Base-by-base conservation (phyloP, 2,329 filamentous ascomycete species). In the Alternaria sp. region DNA sequence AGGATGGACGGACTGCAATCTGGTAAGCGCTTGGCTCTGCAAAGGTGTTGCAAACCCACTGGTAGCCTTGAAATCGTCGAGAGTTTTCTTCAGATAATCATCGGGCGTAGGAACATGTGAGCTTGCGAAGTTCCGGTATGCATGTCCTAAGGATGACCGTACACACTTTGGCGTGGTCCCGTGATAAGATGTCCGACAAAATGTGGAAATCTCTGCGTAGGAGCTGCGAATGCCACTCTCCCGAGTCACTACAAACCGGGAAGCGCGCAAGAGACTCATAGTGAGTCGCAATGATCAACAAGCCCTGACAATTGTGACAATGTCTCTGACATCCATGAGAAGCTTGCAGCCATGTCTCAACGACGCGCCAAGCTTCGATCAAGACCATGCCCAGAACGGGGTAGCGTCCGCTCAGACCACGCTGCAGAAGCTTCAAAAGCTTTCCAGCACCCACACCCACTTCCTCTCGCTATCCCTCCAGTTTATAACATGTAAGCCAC, bases 401-500 rank as follows among this genome's bases (percentile, higher is more conserved):
- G 49, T 69, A 62, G 69, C 59, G 61, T 57, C 65, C 68, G 70
- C 71, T 64, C 61, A 42, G 55, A 30, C 53, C 59, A 55, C 51
- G 49, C 62, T 34, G 49, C 48, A 24, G 53, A 49, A 57, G 57
- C 61, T 67, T 67, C 62, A 85, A 71, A 75, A 77, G 69, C 65
- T 70, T 72, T 69, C 78, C 59, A 55, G 32, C 55, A 41, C 61
- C 61, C 58, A 60, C 43, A 60, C 62, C 65, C 64, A 58, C 54
- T 66, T 66, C 78, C 75, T 56, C 81, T 89, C 86, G 90, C 89
- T 87, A 94, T 93, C 94, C 93, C 96, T 97, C 94, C 93, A 93
- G 94, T 97, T 96, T 96, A 96, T 91, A 89, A 90, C 88, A 92
- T 85, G 94, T 97, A 85, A 87, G 93, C 88, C 62, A 18, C 55